These are phyloP conservation scores for Blastobotrys terrestris DNA, from an alignment of 805 yeast genomes.

Conservation along the genomic window DNA sequence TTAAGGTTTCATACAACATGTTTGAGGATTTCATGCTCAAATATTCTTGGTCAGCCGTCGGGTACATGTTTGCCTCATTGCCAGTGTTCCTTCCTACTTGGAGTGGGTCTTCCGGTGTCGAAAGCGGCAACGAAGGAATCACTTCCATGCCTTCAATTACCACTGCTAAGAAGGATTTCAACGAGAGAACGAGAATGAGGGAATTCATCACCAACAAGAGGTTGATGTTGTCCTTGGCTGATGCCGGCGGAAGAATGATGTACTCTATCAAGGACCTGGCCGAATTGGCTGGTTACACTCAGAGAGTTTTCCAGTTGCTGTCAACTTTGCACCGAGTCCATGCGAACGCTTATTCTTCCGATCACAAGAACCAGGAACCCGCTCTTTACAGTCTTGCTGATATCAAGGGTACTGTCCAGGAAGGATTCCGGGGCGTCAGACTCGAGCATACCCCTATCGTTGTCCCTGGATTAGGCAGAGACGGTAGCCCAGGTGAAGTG, in stretches of 20 bases:
- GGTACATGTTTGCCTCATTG: slow-evolving; percentile 83
- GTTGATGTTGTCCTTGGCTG: slow-evolving; percentile 83
- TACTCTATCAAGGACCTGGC: slow-evolving; percentile 88
- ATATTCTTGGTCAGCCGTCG: slow-evolving; percentile 92
- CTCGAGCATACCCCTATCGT: slow-evolving; percentile 78
- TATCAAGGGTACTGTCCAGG: slow-evolving; percentile 75
- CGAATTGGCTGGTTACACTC: slow-evolving; percentile 87
- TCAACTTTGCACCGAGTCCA: slow-evolving; percentile 80
- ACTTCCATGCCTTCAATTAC: slow-evolving; percentile 10
- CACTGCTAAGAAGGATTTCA: slow-evolving; percentile 18
- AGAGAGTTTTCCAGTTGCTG: slow-evolving; percentile 70
- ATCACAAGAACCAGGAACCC: slow-evolving; percentile 5
- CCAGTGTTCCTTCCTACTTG: slow-evolving; percentile 68
- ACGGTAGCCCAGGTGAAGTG: slow-evolving; percentile 40
- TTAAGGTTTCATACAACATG: slow-evolving; percentile 61
- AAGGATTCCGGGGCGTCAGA: slow-evolving; percentile 69
- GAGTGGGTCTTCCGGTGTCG: slow-evolving; percentile 26
- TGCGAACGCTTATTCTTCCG: slow-evolving; percentile 35
- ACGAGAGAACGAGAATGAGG: slow-evolving; percentile 53
- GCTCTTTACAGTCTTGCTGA: slow-evolving; percentile 37
- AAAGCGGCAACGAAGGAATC: slow-evolving; percentile 20
- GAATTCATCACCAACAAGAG: slow-evolving; percentile 88
- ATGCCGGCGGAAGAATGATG: slow-evolving; percentile 92
- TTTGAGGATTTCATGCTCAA: slow-evolving; percentile 82
- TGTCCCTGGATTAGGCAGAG: slow-evolving; percentile 47